Evolutionary conservation across 208 protist species (phyloP).

Genomic region (Leptomonas pyrrhocoris): DNA sequence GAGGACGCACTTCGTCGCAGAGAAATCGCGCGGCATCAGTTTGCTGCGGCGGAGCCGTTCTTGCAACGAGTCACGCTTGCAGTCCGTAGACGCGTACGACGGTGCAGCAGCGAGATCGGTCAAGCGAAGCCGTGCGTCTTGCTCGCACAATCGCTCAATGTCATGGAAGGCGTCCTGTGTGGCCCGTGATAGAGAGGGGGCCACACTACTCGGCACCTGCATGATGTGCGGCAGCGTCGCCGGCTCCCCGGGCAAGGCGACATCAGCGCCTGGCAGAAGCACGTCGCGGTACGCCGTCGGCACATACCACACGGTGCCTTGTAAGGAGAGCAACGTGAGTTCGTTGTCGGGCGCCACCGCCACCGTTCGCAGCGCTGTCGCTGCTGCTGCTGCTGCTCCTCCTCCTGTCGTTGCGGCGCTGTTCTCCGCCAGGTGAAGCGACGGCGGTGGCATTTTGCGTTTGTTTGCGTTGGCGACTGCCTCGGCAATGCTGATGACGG

Average conservation of each 20-base stretch:
- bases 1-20: slow-evolving; percentile 3
- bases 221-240: background rate
- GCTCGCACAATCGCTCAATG: slow-evolving; percentile 10
- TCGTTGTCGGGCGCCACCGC: background rate
- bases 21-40: slow-evolving; percentile 26
- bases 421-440: slow-evolving; percentile 16
- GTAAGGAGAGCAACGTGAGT: background rate
- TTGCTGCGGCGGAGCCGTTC: slow-evolving; percentile 10
- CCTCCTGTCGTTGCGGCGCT: background rate
- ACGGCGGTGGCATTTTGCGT: slow-evolving; percentile 12
- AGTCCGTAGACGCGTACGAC: background rate
- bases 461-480: slow-evolving; percentile 13
- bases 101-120: background rate
- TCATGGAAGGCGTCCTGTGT: slow-evolving; percentile 23
- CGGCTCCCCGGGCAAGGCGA: background rate
- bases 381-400: too few relatives aligned
- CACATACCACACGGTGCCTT: slow-evolving; percentile 6
- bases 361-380: background rate
- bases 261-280: background rate
- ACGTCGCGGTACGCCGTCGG: background rate
- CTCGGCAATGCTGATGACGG: slow-evolving; percentile 24
- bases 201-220: background rate
- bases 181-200: slow-evolving; percentile 7
- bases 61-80: background rate
- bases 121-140: background rate